These are phyloP conservation scores for Daldinia sp. DNA, from an alignment of 2,329 filamentous ascomycete genomes.

Conservation along the genomic window DNA sequence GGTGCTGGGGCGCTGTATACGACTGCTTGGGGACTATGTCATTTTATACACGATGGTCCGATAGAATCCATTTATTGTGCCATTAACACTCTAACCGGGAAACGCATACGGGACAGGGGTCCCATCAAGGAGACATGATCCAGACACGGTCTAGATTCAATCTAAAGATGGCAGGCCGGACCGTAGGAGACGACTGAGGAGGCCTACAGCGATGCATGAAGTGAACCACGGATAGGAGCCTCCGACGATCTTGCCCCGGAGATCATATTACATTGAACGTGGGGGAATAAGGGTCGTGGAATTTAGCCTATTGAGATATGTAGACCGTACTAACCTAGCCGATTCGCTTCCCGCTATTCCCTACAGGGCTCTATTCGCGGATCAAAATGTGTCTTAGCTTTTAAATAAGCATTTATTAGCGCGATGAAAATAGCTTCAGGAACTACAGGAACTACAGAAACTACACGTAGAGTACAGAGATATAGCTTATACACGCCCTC, in stretches of 20 bases:
- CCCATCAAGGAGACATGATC: slow-evolving; percentile 29
- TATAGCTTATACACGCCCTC: slow-evolving; percentile 15
- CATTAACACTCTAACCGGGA: slow-evolving; percentile 12
- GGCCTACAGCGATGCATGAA: slow-evolving; percentile 15
- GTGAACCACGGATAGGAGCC: slow-evolving; percentile 35
- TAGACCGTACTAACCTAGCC: slow-evolving; percentile 2
- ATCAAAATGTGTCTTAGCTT: slow-evolving; percentile 9
- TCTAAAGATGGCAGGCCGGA: slow-evolving; percentile 39
- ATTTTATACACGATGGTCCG: slow-evolving; percentile 18
- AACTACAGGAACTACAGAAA: slow-evolving; percentile 6
- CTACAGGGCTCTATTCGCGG: slow-evolving; percentile 11
- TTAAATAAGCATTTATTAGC: slow-evolving; percentile 13
- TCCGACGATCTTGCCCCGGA: slow-evolving; percentile 23
- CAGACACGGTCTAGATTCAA: slow-evolving; percentile 37
- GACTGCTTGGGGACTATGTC: neutral
- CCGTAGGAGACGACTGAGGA: slow-evolving; percentile 25
- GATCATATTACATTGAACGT: slow-evolving; percentile 30
- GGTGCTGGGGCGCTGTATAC: neutral
- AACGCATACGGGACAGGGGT: slow-evolving; percentile 12
- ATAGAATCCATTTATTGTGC: slow-evolving; percentile 2
- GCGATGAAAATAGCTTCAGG: slow-evolving; percentile 4
- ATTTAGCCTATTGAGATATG: slow-evolving; percentile 41
- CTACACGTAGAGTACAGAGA: slow-evolving; percentile 6
- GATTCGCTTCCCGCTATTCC: slow-evolving; percentile 14
- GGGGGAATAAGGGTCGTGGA: slow-evolving; percentile 14